Base-by-base conservation (phyloP, 1,284 basidiomycete species). In the Puccinia coronata region DNA sequence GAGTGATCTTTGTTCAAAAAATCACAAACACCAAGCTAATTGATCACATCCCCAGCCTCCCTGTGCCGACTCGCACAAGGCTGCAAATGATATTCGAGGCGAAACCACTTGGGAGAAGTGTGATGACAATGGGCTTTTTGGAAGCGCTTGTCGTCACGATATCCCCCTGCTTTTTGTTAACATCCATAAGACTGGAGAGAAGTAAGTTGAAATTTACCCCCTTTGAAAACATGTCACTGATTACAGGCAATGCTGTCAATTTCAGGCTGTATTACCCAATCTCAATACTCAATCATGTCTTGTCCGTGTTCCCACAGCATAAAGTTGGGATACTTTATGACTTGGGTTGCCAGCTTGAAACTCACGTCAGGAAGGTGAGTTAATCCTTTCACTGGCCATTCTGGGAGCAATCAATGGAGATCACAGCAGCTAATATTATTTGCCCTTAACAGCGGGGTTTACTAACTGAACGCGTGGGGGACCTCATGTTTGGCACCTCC, bases 211-310 rank as follows among this genome's bases (percentile, higher is more conserved):
- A n/a, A 41, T 41, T 23, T 18, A 14, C 6, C 4, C 20, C 20
- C 18, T 23, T 39, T 25, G 36, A 36, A 57, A 57, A 6, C 12
- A 9, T 51, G 8, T 28, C 9, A 39, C 6, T 2, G 23, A 34
- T 41, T 9, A 41, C 61, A 23, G n/a, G 28, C 36, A 18, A 9
- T 25, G 25, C 43, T 14, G 4, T 53, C 18, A n/a, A n/a, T n/a
- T 28, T 28, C 36, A 75, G 72, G 55, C 55, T 75, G 23, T 43
- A 75, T 61, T 75, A 75, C 55, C 72, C 55, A 11, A 36, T 75
- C 8, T 55, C 53, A 1, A 75, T 75, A 4, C 12, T 75, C 20
- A 12, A 25, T 0, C 1, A 41, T 2, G 39, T 74, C 39, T 31
- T 74, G 51, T 18, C 51, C 36, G 51, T 36, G 11, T 53, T 74